Percentiles rank a stretch among this genome's conserved stretches.
Conservation (phyloP, 345 rosid genomes). For the Hypericum perforatum region DNA sequence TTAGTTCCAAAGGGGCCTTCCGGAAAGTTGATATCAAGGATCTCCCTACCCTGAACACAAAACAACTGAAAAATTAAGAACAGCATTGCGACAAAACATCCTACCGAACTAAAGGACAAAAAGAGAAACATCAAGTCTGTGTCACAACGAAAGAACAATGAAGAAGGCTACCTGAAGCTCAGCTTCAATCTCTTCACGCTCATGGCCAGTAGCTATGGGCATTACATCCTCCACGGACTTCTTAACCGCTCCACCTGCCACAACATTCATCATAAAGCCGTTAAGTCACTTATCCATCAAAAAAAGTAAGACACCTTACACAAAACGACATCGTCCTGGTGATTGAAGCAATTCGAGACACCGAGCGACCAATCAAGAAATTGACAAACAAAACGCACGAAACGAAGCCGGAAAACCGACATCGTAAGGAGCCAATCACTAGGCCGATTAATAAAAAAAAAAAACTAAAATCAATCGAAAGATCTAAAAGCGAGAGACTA, state of each 20-base stretch:
- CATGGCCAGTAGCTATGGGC: constrained; percentile 7
- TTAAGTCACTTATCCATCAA: neutral
- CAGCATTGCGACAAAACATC: neutral
- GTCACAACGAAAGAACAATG: neutral
- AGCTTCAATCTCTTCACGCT: constrained; percentile 3
- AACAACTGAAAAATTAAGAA: neutral
- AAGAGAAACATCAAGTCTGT: neutral
- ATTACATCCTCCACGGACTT: constrained; percentile 1
- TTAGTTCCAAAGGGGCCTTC: constrained; percentile 89
- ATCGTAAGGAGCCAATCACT: too few species aligned
- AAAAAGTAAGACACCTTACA: neutral
- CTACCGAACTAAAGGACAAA: neutral
- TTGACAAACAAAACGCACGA: too few species aligned
- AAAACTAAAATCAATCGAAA: neutral
- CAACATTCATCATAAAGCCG: neutral
- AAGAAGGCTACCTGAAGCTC: neutral
- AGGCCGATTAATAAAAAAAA: neutral
- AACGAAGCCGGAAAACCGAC: too few species aligned
- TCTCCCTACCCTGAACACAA: constrained; percentile 47
- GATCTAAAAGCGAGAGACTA: neutral
- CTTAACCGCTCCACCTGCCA: constrained; percentile 1
- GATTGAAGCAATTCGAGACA: too few species aligned
- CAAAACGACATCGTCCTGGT: too few species aligned
- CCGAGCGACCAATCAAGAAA: too few species aligned
- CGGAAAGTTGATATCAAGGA: constrained; percentile 64